Percentiles rank a stretch among this genome's conserved stretches.
These are phyloP conservation scores for Leccinum imitatum DNA, from an alignment of 768 basidiomycete species.

Conservation along the genomic window DNA sequence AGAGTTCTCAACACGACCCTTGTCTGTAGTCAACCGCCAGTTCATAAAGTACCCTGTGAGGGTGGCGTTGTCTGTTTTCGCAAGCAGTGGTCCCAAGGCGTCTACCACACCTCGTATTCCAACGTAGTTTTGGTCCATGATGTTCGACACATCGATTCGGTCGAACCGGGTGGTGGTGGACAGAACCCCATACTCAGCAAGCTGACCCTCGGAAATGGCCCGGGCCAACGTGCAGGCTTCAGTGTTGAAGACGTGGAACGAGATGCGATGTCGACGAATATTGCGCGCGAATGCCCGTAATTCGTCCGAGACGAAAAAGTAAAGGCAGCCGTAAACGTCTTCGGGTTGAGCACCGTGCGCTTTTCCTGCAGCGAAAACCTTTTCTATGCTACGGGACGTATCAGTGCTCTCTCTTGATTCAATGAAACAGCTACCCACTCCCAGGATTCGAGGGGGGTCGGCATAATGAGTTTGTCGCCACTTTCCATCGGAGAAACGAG, in stretches of 20 bases:
- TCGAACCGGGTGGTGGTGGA: constrained; percentile 36
- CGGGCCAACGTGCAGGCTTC: constrained; percentile 44
- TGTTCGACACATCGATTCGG: constrained; percentile 43
- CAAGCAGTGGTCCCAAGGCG: constrained; percentile 39
- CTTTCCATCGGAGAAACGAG: constrained; percentile 45
- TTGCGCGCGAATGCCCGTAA: constrained; percentile 38
- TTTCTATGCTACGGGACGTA: constrained; percentile 35
- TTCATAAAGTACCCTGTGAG: constrained; percentile 50
- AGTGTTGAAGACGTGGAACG: constrained; percentile 34
- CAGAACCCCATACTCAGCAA: constrained; percentile 22
- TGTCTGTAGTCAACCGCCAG: constrained; percentile 30
- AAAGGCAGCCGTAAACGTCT: constrained; percentile 52
- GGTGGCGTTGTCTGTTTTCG: constrained; percentile 29
- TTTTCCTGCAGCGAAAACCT: constrained; percentile 40
- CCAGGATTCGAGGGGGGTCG: constrained; percentile 51
- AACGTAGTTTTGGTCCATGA: constrained; percentile 35
- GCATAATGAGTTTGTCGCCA: constrained; percentile 43
- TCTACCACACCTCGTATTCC: constrained; percentile 29
- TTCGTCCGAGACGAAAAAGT: constrained; percentile 44
- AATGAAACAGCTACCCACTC: constrained; percentile 34
- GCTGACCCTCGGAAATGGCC: constrained; percentile 27
- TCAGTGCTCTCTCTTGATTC: constrained; percentile 1
- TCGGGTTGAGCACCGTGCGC: constrained; percentile 39
- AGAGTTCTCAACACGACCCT: constrained; percentile 9
- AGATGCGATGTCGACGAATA: constrained; percentile 33